Base-by-base conservation (phyloP, 1,284 basidiomycete species). In the Fomes fomentarius region DNA sequence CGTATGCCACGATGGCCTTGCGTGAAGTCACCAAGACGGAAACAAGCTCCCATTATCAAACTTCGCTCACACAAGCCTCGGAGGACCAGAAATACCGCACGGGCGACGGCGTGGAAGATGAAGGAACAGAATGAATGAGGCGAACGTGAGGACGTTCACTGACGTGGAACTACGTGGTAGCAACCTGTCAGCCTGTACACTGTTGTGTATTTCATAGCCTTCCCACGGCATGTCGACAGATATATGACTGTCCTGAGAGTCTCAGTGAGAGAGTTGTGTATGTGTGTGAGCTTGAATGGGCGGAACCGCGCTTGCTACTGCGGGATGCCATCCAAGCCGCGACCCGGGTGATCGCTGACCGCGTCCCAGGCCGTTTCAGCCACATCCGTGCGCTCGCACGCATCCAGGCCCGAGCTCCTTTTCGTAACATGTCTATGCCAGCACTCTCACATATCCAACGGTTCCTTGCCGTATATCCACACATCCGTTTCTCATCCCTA, bases 1-100 rank as follows among this genome's bases (percentile, higher is more conserved):
- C 93, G 2, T 98, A 96, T 71, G 95, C 95, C 2, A 98, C 95
- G 3, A 98, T 98, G 95, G 94, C 94, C 4, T 71, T 98, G 59
- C 84, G 95, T 41, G 94, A 96, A 72, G 85, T 96, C 40, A 96
- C 94, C 12, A 94, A 95, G 74, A 91, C 89, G 35, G 93, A 96
- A 66, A 97, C 94, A 11, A 93, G 91, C 63, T 88, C 91, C 8
- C 92, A 93, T 70, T 88, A 86, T 69, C 94, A 96, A 71, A 90
- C 84, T 17, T 78, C 76, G 55, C 79, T 96, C 62, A 96, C 94
- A 15, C 79, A 80, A 55, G 80, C 80, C 35, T 89, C 92, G 31
- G 93, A 93, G 69, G 94, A 96, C 70, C 93, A 94, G 70, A 83
- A 84, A 64, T 91, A 84, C 67, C 81, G 82, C 60, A 83, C 85